Conservation (phyloP, 805 yeast species). For the Yarrowia sp. region DNA sequence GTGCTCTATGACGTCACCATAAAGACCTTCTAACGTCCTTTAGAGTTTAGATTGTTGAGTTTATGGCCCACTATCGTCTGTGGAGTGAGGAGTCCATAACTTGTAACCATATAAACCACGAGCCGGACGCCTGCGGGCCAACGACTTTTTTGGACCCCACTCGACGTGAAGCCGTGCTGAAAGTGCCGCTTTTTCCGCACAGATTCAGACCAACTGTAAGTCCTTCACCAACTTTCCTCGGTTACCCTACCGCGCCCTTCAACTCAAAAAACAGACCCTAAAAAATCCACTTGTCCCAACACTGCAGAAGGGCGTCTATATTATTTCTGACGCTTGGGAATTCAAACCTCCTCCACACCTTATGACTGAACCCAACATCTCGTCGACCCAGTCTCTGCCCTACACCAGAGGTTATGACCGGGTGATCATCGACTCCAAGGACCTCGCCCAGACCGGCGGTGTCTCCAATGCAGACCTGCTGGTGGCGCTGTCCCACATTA, state of each 20-base stretch:
- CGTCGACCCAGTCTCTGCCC: conserved; percentile 12
- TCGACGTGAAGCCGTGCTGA: background rate
- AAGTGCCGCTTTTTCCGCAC: background rate
- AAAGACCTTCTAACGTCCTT: too few relatives aligned
- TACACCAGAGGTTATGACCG: conserved; percentile 37
- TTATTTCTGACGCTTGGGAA: too few relatives aligned
- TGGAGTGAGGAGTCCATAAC: background rate
- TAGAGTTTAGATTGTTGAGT: conserved; percentile 19
- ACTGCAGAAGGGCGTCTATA: too few relatives aligned
- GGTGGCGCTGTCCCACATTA: conserved; percentile 1
- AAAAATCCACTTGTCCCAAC: background rate
- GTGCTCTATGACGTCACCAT: too few relatives aligned
- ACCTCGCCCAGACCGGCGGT: conserved; percentile 19
- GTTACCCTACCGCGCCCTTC: conserved; percentile 8
- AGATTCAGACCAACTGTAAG: conserved; percentile 8
- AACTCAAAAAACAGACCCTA: background rate
- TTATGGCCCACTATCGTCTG: background rate
- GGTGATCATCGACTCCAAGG: conserved; percentile 32
- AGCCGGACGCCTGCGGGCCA: too few relatives aligned
- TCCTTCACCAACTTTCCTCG: background rate
- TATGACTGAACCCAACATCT: conserved; percentile 16
- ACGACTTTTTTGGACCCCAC: too few relatives aligned
- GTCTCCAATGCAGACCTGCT: background rate
- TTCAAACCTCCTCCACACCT: conserved; percentile 11
- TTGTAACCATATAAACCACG: background rate